A percentile compares a stretch with the other conserved stretches of the same genome.
phyloP scores from a whole-genome alignment of 805 yeast genomes.

The Saturnispora ahearnii region DNA sequence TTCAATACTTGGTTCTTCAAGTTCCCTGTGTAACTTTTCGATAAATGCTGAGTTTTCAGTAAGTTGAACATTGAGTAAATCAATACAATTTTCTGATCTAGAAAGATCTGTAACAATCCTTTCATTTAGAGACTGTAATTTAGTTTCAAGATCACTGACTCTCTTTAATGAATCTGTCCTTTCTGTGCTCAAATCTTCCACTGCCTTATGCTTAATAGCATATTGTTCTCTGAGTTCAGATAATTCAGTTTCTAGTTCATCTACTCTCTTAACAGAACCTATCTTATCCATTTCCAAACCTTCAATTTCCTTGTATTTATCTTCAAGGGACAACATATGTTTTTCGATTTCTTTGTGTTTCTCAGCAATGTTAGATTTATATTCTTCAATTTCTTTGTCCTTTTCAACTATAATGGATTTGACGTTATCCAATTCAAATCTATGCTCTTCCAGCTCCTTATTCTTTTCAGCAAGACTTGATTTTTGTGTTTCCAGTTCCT shows the following conservation, averaged over 20 bases:
- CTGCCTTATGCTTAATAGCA: background rate
- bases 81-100: background rate
- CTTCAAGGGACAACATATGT: background rate
- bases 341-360: background rate
- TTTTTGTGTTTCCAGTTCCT: background rate
- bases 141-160: background rate
- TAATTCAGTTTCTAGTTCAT: background rate
- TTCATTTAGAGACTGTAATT: background rate
- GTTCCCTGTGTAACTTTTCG: background rate
- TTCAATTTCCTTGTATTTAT: background rate
- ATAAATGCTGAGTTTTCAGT: conserved; percentile 5
- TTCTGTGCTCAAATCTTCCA: conserved; percentile 1
- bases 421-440: no score
- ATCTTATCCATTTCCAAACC: background rate
- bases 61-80: conserved; percentile 6
- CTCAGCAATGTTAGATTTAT: background rate
- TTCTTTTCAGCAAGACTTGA: background rate
- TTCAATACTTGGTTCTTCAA: conserved; percentile 13
- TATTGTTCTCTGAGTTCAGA: background rate
- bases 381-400: no score
- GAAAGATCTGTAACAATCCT: background rate
- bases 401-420: no score
- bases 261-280: background rate
- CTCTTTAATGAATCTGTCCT: background rate
- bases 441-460: background rate